Evolutionary conservation across 179 eudicot genomes (phyloP), one percentile per base, ranked within the genome.

Genomic region (Silene vulgaris): DNA sequence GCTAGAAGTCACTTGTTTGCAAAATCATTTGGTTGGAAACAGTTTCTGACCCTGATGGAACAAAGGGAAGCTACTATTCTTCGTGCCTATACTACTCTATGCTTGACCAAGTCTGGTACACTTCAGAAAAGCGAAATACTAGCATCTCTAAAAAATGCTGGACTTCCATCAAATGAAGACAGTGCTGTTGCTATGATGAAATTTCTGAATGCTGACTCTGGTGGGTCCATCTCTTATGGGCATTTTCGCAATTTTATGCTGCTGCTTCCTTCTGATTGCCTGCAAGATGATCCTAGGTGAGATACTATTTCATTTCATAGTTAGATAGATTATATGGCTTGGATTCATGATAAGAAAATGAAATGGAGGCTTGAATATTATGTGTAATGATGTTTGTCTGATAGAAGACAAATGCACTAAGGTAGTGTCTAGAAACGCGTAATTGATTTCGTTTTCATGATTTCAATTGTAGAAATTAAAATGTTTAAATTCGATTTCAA

Each of bases 1-100:
- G 89, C 98, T 76, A 90, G 92, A 82, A 88, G 96, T 76, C 92
- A 90, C 74, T 80, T 94, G 21, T 94, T 94, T 78, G 86, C 94
- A 12, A 94, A 92, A 80, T 92, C 98, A 4, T 89, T 94, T 79
- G 97, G 97, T 21, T 94, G 98, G 98, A 90, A 90, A 80, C 94
- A 92, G 78, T 92, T 94, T 74, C 72, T 88, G 63, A 86, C 85
- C 70, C 78, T 94, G 79, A 92, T 94, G 98, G 98, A 94, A 77
- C 97, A 94, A 85, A 94, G 89, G 82, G 98, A 94, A 82, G 85
- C 97, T 71, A 94, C 92, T 62, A 92, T 92, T 81, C 91, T 92
- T 40, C 94, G 97, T 71, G 98, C 98, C 69, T 94, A 90, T 85
- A 94, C 98, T 12, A 83, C 94, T 79, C 89, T 94, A 16, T 90